Conservation (phyloP, 257 asterid species). For the Nicotiana paniculata region DNA sequence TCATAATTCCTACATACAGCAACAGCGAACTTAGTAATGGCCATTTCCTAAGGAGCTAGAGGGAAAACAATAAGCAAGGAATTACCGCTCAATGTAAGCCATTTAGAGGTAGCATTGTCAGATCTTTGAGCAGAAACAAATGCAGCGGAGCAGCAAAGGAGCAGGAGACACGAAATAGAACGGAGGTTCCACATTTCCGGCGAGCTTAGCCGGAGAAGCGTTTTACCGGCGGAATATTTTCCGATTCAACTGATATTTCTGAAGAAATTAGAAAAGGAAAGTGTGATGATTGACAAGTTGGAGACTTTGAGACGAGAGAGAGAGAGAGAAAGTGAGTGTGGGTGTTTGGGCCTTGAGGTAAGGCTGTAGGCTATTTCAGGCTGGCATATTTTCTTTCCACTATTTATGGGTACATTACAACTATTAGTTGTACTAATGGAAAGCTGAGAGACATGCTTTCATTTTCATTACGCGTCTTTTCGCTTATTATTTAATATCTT, state of each 20-base stretch:
- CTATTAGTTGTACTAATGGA: neutral
- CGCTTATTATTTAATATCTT: neutral
- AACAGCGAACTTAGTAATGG: too few species aligned
- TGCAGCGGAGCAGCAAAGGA: constrained; percentile 36
- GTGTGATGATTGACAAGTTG: neutral
- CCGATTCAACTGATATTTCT: neutral
- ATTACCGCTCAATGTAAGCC: constrained; percentile 67
- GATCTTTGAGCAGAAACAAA: constrained; percentile 65
- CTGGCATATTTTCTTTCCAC: neutral
- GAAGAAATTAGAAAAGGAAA: neutral
- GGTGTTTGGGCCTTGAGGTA: neutral
- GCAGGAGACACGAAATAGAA: constrained; percentile 23
- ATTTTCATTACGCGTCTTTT: neutral
- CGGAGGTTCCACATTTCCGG: constrained; percentile 60
- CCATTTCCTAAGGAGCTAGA: too few species aligned
- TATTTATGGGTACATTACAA: neutral
- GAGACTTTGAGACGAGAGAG: neutral
- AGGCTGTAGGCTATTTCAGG: neutral
- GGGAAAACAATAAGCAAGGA: neutral
- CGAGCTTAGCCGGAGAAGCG: constrained; percentile 11
- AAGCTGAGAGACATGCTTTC: constrained; percentile 3
- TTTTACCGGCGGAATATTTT: neutral
- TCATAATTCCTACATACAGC: neutral
- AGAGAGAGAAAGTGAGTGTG: neutral
- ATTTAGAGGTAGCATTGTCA: constrained; percentile 23